phyloP scores from a whole-genome alignment of 805 yeast species.

The Saccharomycopsis sp. region DNA sequence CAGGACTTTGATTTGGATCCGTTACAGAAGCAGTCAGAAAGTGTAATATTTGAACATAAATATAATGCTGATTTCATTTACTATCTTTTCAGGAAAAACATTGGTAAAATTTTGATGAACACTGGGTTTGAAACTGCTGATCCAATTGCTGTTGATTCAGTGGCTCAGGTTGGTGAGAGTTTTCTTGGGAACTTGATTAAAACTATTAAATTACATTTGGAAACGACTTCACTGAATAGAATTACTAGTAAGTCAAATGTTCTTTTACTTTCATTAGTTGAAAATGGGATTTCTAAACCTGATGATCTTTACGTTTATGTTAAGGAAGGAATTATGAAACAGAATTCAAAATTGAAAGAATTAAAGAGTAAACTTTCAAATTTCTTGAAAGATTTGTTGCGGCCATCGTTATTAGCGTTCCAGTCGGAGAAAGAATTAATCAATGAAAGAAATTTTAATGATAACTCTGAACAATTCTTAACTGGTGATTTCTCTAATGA shows the following conservation, averaged over 20 bases:
- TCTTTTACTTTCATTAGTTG: constrained; percentile 58
- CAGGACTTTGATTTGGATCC: constrained; percentile 76
- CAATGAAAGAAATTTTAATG: constrained; percentile 73
- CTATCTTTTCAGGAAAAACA: constrained; percentile 57
- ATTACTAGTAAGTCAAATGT: constrained; percentile 36
- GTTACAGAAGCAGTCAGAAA: constrained; percentile 59
- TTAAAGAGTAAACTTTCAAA: constrained; percentile 57
- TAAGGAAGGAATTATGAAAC: constrained; percentile 63
- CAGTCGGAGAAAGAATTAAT: constrained; percentile 44
- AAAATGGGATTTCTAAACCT: constrained; percentile 79
- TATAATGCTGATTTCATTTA: constrained; percentile 55
- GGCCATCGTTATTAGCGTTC: constrained; percentile 51
- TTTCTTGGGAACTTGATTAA: constrained; percentile 69
- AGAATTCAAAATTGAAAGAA: constrained; percentile 61
- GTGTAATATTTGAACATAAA: constrained; percentile 46
- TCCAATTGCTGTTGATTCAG: constrained; percentile 64
- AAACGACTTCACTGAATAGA: constrained; percentile 40
- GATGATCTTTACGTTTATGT: constrained; percentile 69
- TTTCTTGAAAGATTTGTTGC: constrained; percentile 69
- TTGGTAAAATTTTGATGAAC: constrained; percentile 80
- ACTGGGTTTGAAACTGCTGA: constrained; percentile 86
- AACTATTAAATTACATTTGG: constrained; percentile 64
- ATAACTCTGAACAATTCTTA: constrained; percentile 87
- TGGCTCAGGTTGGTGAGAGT: constrained; percentile 78
- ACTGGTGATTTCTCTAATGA: constrained; percentile 94